phyloP scores from a whole-genome alignment of 352 stramenopile species.

The Elongisporangium senticosum region DNA sequence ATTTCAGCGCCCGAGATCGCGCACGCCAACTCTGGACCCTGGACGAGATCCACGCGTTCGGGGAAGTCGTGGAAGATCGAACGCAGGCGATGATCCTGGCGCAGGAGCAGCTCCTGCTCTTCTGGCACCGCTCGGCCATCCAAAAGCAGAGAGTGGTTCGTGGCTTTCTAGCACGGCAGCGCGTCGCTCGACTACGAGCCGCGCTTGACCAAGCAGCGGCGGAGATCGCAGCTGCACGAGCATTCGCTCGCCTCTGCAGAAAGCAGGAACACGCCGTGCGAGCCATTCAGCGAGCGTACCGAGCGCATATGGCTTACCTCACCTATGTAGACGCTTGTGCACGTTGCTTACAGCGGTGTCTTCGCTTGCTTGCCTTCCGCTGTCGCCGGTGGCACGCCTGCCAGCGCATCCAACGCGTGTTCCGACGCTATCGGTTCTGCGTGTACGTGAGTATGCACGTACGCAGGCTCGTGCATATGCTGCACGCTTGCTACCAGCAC shows the following conservation, averaged over 20 bases:
- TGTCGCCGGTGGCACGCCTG: constrained; percentile 19
- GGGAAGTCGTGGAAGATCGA: constrained; percentile 26
- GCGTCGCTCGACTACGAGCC: constrained; percentile 22
- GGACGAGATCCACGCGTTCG: constrained; percentile 36
- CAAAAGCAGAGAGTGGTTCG: constrained; percentile 30
- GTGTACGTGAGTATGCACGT: constrained; percentile 17
- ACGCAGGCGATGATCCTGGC: constrained; percentile 21
- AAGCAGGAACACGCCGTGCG: constrained; percentile 18
- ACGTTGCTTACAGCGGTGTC: constrained; percentile 19
- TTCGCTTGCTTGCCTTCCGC: constrained; percentile 29
- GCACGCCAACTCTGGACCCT: constrained; percentile 38
- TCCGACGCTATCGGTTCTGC: constrained; percentile 29
- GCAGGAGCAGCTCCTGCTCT: constrained; percentile 29
- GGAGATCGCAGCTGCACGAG: constrained; percentile 12
- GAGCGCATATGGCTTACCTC: constrained; percentile 15
- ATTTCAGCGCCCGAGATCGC: constrained; percentile 33
- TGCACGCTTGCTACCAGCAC: constrained; percentile 18
- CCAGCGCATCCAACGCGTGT: constrained; percentile 27
- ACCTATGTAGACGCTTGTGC: constrained; percentile 18
- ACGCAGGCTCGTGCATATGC: constrained; percentile 20
- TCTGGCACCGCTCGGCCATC: constrained; percentile 36
- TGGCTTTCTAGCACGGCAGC: constrained; percentile 26
- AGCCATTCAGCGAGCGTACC: constrained; percentile 32
- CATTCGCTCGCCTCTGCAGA: constrained; percentile 13
- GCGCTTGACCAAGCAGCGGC: constrained; percentile 20